Evolutionary conservation across 1,284 basidiomycete species (phyloP), one percentile per base, ranked within the genome.

Genomic region (Ceratobasidium sp.): DNA sequence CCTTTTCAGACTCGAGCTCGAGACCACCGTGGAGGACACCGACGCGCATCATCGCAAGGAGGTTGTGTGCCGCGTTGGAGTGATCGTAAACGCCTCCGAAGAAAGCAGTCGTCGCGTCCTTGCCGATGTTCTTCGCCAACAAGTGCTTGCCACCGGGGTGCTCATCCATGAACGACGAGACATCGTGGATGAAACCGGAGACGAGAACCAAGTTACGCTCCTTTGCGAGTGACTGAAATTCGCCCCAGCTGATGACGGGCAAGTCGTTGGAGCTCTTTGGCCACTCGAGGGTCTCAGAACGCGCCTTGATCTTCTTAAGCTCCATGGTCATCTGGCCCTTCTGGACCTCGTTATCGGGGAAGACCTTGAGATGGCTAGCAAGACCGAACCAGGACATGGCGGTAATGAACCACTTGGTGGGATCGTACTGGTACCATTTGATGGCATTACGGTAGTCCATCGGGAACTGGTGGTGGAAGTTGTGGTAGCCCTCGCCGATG

Each of bases 361-460:
- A 98, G 45, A 89, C 88, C 88, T 96, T 96, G 74, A 97, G 87
- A 82, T 97, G 94, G 75, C 89, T 90, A 6, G 95, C 95, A 54
- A 96, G 87, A 27, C 94, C 94, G 76, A 95, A 72, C 78, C 85
- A 79, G 74, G 87, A 84, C 83, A 87, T 87, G 36, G 85, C 84
- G 86, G 86, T 90, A 83, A 97, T 97, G 85, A 96, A 94, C 94
- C 94, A 96, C 84, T 97, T 96, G 15, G 92, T 93, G 7, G 91
- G 92, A 79, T 94, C 92, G 79, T 95, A 95, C 82, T 95, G 94
- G 81, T 93, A 95, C 93, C 93, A 96, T 83, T 87, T 93, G 86
- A 95, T 94, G 48, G 94, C 94, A 80, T 96, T 97, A 56, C 95
- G 89, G 86, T 94, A 97, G 83, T 97, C 96, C 92, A 94, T 93